phyloP scores from a whole-genome alignment of 495 filamentous ascomycete species.

The Hyphodiscus hymeniophilus region DNA sequence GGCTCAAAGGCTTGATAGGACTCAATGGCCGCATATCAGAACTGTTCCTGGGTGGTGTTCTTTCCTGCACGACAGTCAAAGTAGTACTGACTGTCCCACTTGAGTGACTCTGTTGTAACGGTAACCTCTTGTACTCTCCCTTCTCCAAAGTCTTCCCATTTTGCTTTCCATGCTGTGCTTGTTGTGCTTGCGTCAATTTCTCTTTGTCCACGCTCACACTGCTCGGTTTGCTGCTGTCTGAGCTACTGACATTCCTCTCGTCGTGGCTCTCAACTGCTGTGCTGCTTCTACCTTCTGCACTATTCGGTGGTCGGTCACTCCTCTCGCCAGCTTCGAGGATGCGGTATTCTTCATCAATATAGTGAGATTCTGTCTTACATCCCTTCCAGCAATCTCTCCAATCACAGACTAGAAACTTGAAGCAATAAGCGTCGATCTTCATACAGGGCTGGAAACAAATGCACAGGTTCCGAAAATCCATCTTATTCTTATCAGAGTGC shows the following conservation, averaged over 20 bases:
- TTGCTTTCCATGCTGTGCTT: background rate
- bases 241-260: constrained; percentile 57
- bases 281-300: constrained; percentile 18
- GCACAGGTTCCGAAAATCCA: constrained; percentile 86
- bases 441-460: constrained; percentile 94
- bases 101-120: constrained; percentile 23
- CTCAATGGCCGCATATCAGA: constrained; percentile 47
- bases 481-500: constrained; percentile 83
- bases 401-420: constrained; percentile 83
- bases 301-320: constrained; percentile 7
- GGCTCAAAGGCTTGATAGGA: constrained; percentile 64
- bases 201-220: constrained; percentile 12
- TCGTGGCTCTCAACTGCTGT: constrained; percentile 29
- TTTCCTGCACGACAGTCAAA: constrained; percentile 33
- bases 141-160: constrained; percentile 6
- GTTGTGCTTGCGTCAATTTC: background rate
- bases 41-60: constrained; percentile 24
- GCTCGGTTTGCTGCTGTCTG: constrained; percentile 48
- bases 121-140: constrained; percentile 30
- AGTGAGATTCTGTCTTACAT: constrained; percentile 82
- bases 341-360: constrained; percentile 63
- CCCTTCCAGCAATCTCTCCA: constrained; percentile 95
- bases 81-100: constrained; percentile 31
- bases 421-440: constrained; percentile 84
- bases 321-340: constrained; percentile 35